Evolutionary conservation across 805 yeast genomes (phyloP), one percentile per base, ranked within the genome.

Genomic region (Myxozyma sirexii): DNA sequence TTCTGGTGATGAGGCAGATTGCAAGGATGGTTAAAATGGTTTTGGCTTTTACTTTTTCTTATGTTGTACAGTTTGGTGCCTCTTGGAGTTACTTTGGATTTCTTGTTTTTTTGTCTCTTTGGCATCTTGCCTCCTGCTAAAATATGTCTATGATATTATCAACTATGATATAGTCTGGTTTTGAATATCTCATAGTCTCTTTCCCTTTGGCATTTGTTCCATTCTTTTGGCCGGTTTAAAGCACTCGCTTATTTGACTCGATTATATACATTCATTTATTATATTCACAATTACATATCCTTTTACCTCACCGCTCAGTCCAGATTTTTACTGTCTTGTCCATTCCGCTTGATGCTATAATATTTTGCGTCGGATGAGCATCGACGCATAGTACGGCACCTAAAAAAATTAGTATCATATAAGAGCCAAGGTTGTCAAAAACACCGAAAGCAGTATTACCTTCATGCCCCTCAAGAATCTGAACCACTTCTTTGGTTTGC

Each of bases 401-500:
- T 58, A 33, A 29, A 29, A 10, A 7, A n/a, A n/a, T n/a, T n/a
- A n/a, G n/a, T n/a, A n/a, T n/a, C n/a, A n/a, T n/a, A n/a, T n/a
- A n/a, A n/a, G n/a, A n/a, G n/a, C n/a, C n/a, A n/a, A n/a, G n/a
- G 33, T 29, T 29, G 33, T 10, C 33, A 10, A 7, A 29, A 29
- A 29, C 10, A 7, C 33, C 10, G 10, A 29, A 29, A 29, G 10
- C 33, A 29, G 33, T 4, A 42, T 13, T 52, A 24, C 63, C 73
- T 4, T 42, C 55, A 56, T 67, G 70, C 10, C 60, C 67, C 56
- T 67, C 33, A 63, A 71, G 56, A 12, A 70, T 71, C 47, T 65
- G 71, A 3, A 78, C 75, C 2, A 86, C 71, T 15, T 79, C 74
- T 66, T 84, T 85, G 3, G 82, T 69, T 61, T 87, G 90, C 4